These are phyloP conservation scores for Purpureocillium takamizusanense DNA, from an alignment of 2,329 filamentous ascomycete genomes.

Conservation along the genomic window DNA sequence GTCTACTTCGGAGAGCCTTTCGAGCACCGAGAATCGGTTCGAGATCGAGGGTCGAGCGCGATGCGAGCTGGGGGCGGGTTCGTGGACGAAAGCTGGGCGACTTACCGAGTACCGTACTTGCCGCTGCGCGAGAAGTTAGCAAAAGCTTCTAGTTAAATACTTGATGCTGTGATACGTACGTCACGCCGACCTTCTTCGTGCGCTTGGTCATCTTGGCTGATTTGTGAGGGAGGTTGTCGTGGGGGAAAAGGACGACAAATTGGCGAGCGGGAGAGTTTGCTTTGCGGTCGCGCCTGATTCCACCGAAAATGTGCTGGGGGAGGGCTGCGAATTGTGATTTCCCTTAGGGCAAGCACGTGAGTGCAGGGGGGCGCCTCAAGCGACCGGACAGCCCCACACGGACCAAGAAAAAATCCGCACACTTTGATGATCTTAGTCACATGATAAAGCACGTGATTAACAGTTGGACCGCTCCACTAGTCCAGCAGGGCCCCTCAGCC, in stretches of 20 bases:
- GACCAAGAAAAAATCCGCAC: not conserved
- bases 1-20: not conserved
- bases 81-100: conserved; percentile 7
- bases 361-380: conserved; percentile 16
- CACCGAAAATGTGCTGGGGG: conserved; percentile 21
- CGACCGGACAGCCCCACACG: conserved; percentile 6
- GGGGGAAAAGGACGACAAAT: conserved; percentile 21
- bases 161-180: conserved; percentile 31
- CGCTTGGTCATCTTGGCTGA: conserved; percentile 81
- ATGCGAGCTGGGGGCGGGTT: conserved; percentile 1
- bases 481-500: too few species aligned
- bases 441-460: conserved; percentile 4
- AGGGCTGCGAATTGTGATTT: conserved; percentile 28
- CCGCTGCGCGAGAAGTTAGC: conserved; percentile 33
- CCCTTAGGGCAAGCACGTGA: conserved; percentile 34
- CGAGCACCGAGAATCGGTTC: not conserved
- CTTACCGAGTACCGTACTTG: conserved; percentile 96
- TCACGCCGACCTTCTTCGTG: conserved; percentile 97
- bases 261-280: conserved; percentile 20
- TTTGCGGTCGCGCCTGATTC: conserved; percentile 16
- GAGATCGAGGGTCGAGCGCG: conserved; percentile 2
- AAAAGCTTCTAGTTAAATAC: conserved; percentile 5
- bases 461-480: too few species aligned
- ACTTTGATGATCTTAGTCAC: not conserved
- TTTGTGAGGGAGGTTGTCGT: conserved; percentile 25